A percentile compares a stretch with the other conserved stretches of the same genome.
These are phyloP conservation scores for Saccharum spontaneum DNA, from an alignment of 176 grass and related monocot species.

Conservation along the genomic window DNA sequence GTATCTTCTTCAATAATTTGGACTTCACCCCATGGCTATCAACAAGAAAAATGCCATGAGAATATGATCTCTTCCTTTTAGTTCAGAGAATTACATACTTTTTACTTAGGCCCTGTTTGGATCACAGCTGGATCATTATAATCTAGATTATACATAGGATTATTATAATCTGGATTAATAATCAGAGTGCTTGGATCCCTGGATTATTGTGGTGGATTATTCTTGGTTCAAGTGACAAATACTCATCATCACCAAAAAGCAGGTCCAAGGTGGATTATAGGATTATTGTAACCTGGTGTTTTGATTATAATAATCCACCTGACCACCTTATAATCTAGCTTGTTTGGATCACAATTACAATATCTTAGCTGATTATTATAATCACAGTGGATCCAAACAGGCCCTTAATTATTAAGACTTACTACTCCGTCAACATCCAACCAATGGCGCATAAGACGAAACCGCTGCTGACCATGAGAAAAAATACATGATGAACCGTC, in stretches of 20 bases:
- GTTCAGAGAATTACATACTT: constrained; percentile 2
- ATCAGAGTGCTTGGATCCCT: background rate
- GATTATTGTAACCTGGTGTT: background rate
- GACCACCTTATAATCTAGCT: background rate
- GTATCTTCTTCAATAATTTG: constrained; percentile 87
- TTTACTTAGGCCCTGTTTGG: constrained; percentile 5
- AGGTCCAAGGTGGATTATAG: background rate
- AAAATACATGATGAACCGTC: constrained; percentile 72
- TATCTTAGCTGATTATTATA: background rate
- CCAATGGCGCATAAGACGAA: constrained; percentile 68
- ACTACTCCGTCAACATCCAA: constrained; percentile 73
- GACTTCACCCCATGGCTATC: constrained; percentile 88
- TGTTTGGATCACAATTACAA: background rate
- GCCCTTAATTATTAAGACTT: constrained; percentile 33
- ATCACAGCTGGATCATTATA: background rate
- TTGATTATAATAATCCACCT: background rate
- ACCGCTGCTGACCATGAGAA: constrained; percentile 78
- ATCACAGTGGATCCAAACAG: background rate
- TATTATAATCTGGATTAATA: background rate
- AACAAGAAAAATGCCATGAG: constrained; percentile 28
- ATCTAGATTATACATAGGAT: background rate
- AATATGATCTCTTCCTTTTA: constrained; percentile 6
- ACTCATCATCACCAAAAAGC: background rate
- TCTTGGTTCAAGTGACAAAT: background rate
- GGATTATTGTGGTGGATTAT: background rate